Base-by-base conservation (phyloP, 192 early-diverging fungal species). In the Umbelopsis ramanniana region DNA sequence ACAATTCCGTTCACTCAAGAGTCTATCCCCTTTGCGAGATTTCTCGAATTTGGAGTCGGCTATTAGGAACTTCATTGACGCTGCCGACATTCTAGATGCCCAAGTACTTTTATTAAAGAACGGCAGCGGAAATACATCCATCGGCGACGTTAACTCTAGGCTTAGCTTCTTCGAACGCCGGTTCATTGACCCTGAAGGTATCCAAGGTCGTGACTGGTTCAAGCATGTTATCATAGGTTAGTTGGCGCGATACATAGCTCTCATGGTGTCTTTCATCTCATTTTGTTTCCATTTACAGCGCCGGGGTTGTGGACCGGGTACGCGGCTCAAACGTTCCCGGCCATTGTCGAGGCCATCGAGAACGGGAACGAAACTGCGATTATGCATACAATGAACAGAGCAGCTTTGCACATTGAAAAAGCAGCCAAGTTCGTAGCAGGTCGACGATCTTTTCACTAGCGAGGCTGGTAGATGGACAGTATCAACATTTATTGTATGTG, bases 191-290 rank as follows among this genome's bases (percentile, higher is more conserved):
- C 76, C 76, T 15, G 78, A 86, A 54, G 89, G 88, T 26, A 82
- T 88, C 15, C 78, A 80, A 1, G 82, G 83, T 1, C 85, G 87
- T 47, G 72, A 76, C 15, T 91, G 89, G 89, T 89, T 83, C 69
- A 85, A 87, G 40, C 89, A 91, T 54, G 76, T 82, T n/a, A 52
- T 91, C 7, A 75, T 84, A 45, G 57, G 57, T 63, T 4, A 37
- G 57, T 54, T 12, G 53, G n/a, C 4, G 12, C 8, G 11, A 22
- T 22, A 0, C n/a, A 54, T 14, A 24, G 22, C 4, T 29, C 15
- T 33, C 17, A 33, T 50, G 48, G 6, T 21, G 15, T 4, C 26
- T 38, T n/a, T 14, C 1, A 17, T n/a, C 26, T 35, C 5, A 29
- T 63, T 29, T 35, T n/a, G 4, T 17, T 29, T 37, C 8, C 6